Evolutionary conservation across 2,329 filamentous ascomycete species (phyloP), one percentile per base, ranked within the genome.

Genomic region (Aspergillus arachidicola): DNA sequence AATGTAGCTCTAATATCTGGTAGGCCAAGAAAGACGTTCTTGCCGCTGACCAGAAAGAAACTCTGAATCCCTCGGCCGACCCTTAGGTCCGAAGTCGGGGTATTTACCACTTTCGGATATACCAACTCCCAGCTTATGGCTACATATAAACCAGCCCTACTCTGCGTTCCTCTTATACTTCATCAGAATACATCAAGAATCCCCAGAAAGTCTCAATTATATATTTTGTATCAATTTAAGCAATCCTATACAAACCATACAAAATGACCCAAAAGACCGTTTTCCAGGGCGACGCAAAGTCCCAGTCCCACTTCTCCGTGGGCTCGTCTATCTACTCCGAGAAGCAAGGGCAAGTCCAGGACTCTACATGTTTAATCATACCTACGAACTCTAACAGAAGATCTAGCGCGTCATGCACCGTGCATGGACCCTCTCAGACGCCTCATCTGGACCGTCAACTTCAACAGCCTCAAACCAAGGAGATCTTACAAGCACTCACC

Each of bases 381-480:
- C 3, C 16, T 30, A 50, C 6, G 9, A 19, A 7, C 46, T 11
- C 1, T 50, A 50, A 50, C 23, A 19, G 1, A 30, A 5, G 6
- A 1, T 50, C 26, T n/a, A 50, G 26, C 6, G 6, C 6, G 1
- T 50, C 46, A 6, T 50, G 46, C 3, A 28, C 30, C 4, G 30
- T 54, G 19, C 51, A 54, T 36, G 30, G 32, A 2, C 0, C 30
- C 9, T 34, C 30, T 11, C 51, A 34, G 19, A 54, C 51, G 1
- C 51, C 51, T n/a, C 51, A 54, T 54, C 51, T 54, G 9, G 51
- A 54, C 21, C 30, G 6, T 19, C 30, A 54, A 10, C 32, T 54
- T 4, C 51, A 54, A 36, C 28, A 34, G 19, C 30, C 51, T 11
- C 19, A 54, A 36, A n/a, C 51, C 0, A 54, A 54, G n/a, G 19